Evolutionary conservation across 805 yeast species (phyloP), one percentile per base, ranked within the genome.

Genomic region (Wickerhamomyces chaumierensis): DNA sequence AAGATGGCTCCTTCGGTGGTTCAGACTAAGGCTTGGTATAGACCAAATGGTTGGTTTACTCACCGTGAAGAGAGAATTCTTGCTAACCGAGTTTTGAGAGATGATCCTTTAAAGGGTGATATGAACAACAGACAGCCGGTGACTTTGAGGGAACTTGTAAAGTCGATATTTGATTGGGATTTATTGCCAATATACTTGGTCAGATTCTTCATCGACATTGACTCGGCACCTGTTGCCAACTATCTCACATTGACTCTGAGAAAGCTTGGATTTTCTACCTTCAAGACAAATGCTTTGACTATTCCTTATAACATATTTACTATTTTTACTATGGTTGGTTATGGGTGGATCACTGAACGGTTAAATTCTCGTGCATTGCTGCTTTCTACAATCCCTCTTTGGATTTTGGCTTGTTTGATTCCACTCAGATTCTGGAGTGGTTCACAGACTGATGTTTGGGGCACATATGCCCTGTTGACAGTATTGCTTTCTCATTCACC

Each of bases 51-150:
- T 21, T 64, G 70, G 67, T 65, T 65, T 44, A 66, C 69, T 14
- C 73, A 71, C 2, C 55, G 71, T 34, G 80, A 78, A 43, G 74
- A 70, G 52, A 68, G 69, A 41, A 74, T 77, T 39, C 59, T 75
- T 23, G 80, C 74, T 37, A 75, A 75, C 51, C 61, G 75, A 42
- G 64, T 78, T 2, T 54, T 78, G 37, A 58, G 81, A 46, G 82
- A 78, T 50, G 84, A 78, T 48, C 83, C 83, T 18, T 48, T 67
- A 11, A 71, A 71, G 60, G 81, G 81, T 18, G 80, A 73, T 43
- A 74, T 75, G 81, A 65, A 75, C 50, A 76, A 77, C 49, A 62
- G 80, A 50, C 71, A 71, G 46, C 75, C 77, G 5, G 52, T 78
- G 16, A 53, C 65, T 3, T 44, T 59, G 5, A 61, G 51, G 35